phyloP scores from a whole-genome alignment of 257 asterid genomes.

The Striga asiatica region DNA sequence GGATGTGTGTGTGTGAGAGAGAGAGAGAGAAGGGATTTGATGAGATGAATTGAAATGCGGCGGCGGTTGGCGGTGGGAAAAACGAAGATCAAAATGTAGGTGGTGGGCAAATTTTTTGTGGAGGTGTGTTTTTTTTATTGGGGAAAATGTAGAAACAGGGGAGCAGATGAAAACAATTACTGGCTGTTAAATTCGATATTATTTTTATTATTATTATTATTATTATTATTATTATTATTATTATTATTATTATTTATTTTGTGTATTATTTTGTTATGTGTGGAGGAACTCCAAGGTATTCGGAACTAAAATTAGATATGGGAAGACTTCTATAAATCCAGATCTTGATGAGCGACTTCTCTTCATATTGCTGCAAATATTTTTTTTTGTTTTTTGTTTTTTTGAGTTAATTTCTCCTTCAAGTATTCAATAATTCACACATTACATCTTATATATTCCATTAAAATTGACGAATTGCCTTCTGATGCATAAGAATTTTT shows the following conservation, averaged over 20 bases:
- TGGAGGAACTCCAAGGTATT: conserved; percentile 16
- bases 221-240: too few species aligned
- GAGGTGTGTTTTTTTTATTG: neutral
- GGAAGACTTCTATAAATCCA: neutral
- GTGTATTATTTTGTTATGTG: neutral
- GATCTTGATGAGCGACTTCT: neutral
- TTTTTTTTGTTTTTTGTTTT: too few species aligned
- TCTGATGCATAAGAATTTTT: too few species aligned
- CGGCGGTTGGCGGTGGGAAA: too few species aligned
- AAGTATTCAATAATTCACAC: too few species aligned
- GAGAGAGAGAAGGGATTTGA: neutral
- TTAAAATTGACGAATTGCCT: too few species aligned
- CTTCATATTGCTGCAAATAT: neutral
- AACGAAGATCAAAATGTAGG: neutral
- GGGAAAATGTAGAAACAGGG: neutral
- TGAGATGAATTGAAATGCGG: neutral
- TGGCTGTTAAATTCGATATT: neutral
- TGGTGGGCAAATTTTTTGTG: neutral
- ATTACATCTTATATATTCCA: too few species aligned
- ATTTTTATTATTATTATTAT: neutral
- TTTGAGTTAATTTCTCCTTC: too few species aligned
- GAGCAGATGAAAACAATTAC: neutral
- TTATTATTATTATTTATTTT: neutral
- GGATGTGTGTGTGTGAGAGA: neutral
- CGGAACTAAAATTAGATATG: conserved; percentile 4